phyloP scores from a whole-genome alignment of 768 basidiomycete genomes.

The Neoboletus magnificus region DNA sequence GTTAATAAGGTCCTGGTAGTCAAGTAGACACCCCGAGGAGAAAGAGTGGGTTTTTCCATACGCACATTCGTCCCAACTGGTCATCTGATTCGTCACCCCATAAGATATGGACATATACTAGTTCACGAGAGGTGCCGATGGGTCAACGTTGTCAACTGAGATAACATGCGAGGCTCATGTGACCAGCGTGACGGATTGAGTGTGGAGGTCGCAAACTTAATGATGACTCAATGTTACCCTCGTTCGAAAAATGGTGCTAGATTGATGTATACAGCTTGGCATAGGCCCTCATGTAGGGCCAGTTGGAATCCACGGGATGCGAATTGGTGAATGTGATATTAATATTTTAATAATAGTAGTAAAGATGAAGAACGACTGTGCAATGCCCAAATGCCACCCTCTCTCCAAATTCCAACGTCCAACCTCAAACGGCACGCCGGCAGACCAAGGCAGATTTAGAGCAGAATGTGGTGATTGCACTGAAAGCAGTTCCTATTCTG shows the following conservation, averaged over 20 bases:
- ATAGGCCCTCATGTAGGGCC: no score
- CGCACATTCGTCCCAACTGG: slow-evolving; percentile 4
- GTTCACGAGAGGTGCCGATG: background rate
- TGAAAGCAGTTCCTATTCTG: no score
- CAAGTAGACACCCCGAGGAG: slow-evolving; percentile 16
- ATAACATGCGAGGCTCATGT: background rate
- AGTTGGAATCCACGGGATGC: background rate
- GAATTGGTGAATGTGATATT: background rate
- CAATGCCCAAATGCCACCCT: no score
- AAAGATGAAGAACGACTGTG: no score
- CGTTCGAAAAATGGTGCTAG: no score
- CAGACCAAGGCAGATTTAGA: no score
- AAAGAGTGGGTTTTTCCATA: slow-evolving; percentile 14
- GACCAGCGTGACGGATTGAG: background rate
- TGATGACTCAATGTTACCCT: background rate
- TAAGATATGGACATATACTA: background rate
- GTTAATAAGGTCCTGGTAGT: slow-evolving; percentile 9
- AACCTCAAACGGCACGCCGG: no score
- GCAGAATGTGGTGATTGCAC: no score
- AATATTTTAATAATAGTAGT: no score
- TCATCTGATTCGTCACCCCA: slow-evolving; percentile 10
- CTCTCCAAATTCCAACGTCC: no score
- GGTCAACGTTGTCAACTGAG: slow-evolving; percentile 7
- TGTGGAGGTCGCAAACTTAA: background rate
- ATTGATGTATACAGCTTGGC: no score